Evolutionary conservation across 352 stramenopile species (phyloP), one percentile per base, ranked within the genome.

Genomic region (Phytophthora tentaculata): DNA sequence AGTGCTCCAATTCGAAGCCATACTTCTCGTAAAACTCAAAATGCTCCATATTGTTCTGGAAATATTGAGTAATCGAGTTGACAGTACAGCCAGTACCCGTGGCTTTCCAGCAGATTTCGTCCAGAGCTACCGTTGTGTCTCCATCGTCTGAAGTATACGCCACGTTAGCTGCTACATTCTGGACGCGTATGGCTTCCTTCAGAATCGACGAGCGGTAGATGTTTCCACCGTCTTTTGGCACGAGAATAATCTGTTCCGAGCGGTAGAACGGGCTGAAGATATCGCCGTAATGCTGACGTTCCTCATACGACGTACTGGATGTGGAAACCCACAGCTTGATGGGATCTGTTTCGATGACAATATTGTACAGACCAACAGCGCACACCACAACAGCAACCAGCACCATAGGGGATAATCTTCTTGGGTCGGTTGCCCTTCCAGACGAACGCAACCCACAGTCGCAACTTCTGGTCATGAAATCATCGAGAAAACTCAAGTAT

Each of bases 221-320:
- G 56, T 59, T 73, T 1, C 81, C 81, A 20, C 81, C 83, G 20
- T 89, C 80, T 52, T 89, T 90, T 0, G 78, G 77, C 8, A 83
- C 83, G 29, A 91, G 13, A 44, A 91, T 86, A 23, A 88, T 47
- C 50, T 91, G 81, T 43, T 87, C 77, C 17, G 83, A 75, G 13
- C 83, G 80, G 66, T 89, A 91, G 63, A 91, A 91, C 1, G 83
- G 83, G 57, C 78, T 83, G 53, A 91, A 91, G 17, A 88, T 71
- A 10, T 88, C 61, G 14, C 75, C 81, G 29, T 86, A 90, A 44
- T 81, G 77, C 55, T 87, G 71, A 12, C 69, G 70, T 41, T 90
- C 69, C 28, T 86, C 70, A 64, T 80, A 88, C 9, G 80, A 74
- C 7, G 62, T 78, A 67, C 80, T 90, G 0, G 73, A 80, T 35